Evolutionary conservation across 768 basidiomycete genomes (phyloP).

Genomic region (Gautieria morchelliformis): DNA sequence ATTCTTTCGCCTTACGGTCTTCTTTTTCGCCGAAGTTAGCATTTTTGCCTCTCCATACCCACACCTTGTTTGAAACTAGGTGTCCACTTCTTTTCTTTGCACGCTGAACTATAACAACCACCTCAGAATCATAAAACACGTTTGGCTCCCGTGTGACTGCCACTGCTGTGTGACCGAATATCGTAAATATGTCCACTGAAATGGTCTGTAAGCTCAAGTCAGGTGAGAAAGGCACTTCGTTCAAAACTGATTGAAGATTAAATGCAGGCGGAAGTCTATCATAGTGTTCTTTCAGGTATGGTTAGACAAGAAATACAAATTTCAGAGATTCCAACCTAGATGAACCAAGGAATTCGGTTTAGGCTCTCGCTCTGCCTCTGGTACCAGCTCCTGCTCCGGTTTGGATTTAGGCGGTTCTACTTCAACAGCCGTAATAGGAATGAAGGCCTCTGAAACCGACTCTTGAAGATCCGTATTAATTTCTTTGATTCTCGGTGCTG

Average conservation of each 20-base stretch:
- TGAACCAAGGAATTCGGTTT: not conserved
- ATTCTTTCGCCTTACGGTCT: conserved; percentile 54
- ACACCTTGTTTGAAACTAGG: conserved; percentile 59
- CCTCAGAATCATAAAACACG: conserved; percentile 68
- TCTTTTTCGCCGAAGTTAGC: conserved; percentile 48
- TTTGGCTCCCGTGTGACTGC: conserved; percentile 35
- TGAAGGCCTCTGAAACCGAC: not conserved
- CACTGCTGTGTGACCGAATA: conserved; percentile 42
- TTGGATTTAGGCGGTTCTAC: not conserved
- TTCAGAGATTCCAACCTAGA: conserved; percentile 7
- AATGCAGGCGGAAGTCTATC: conserved; percentile 38
- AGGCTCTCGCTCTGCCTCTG: conserved; percentile 14
- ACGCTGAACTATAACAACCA: conserved; percentile 59
- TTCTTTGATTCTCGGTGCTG: not conserved
- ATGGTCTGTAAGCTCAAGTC: conserved; percentile 40
- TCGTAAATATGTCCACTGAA: conserved; percentile 63
- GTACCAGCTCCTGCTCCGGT: conserved; percentile 19
- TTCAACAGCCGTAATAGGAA: not conserved
- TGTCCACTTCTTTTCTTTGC: conserved; percentile 55
- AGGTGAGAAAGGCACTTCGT: conserved; percentile 17
- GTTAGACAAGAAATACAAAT: not conserved
- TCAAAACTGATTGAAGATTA: conserved; percentile 39
- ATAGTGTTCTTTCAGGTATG: conserved; percentile 24
- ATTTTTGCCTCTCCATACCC: conserved; percentile 66
- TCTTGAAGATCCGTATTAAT: not conserved